Conservation (phyloP, 2,329 filamentous ascomycete species). For the Pestalotiopsis sp. region DNA sequence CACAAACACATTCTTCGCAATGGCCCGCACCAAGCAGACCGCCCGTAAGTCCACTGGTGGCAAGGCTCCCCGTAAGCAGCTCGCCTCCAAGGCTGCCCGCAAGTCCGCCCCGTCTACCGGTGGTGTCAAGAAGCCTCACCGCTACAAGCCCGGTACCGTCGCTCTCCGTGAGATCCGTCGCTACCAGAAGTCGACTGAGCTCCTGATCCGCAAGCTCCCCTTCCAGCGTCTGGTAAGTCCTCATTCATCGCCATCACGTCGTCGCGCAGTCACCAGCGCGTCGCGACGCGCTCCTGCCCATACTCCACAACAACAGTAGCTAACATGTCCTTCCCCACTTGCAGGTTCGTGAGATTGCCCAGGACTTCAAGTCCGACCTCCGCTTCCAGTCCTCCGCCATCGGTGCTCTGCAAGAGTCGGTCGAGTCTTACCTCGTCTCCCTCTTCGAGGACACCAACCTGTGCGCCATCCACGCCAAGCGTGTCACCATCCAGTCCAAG, state of each 20-base stretch:
- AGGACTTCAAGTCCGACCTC: constrained; percentile 93
- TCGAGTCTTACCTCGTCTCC: constrained; percentile 97
- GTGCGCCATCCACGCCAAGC: constrained; percentile 98
- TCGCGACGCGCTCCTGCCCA: constrained; percentile 3
- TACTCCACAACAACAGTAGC: constrained; percentile 12
- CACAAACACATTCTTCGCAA: constrained; percentile 42
- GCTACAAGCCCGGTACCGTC: constrained; percentile 90
- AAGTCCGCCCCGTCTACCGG: constrained; percentile 98
- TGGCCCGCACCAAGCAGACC: constrained; percentile 70
- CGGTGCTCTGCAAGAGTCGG: constrained; percentile 95
- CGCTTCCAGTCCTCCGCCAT: constrained; percentile 99
- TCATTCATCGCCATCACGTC: constrained; percentile 1
- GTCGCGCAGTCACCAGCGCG: too few relatives aligned
- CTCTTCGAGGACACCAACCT: constrained; percentile 99
- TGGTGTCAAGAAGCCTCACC: constrained; percentile 94
- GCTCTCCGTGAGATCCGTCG: constrained; percentile 98
- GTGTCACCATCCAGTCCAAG: constrained; percentile 97
- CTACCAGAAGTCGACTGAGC: constrained; percentile 97
- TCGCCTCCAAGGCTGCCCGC: constrained; percentile 98
- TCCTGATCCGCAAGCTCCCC: constrained; percentile 94
- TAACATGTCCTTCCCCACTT: constrained; percentile 20
- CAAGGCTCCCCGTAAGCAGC: constrained; percentile 90
- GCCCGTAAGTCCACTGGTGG: constrained; percentile 79
- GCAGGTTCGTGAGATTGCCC: constrained; percentile 87
- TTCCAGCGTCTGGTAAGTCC: constrained; percentile 85